Base-by-base conservation (phyloP, 2,329 filamentous ascomycete genomes). In the Penicillium sp. region DNA sequence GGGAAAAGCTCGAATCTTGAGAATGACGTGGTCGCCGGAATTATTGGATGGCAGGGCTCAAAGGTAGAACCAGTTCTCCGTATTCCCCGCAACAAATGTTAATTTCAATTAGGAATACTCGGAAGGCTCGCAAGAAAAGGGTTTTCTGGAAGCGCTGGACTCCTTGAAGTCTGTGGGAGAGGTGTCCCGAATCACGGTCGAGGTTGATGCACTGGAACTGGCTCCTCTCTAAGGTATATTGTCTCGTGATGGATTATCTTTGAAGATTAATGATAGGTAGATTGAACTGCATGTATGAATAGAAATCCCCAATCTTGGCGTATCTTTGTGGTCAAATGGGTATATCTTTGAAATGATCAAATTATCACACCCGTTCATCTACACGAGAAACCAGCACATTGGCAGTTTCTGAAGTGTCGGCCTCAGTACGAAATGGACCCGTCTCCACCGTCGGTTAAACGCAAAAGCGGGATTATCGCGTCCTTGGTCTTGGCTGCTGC, bases 1-100 rank as follows among this genome's bases (percentile, higher is more conserved):
- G 52, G 52, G 5, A 48, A 48, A 9, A 54, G 52, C 28, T 47
- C 41, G 36, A 54, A 51, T 31, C 48, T 51, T 9, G 40, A 50
- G 2, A 40, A 45, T 11, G 30, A 45, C 30, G 16, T 47, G 5
- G 44, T 54, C 25, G 50, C 33, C 7, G 47, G 47, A 5, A 38
- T 49, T 2, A 43, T 49, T 14, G 47, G 39, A n/a, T 49, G 47
- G 47, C 30, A 43, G 3, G 22, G 22, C 7, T 18, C 25, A 2
- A 33, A 39, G 40, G 47, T 49, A 49, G 33, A 35, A 25, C 9
- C 18, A 5, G 11, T 24, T 40, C 5, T n/a, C 20, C 13, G 10
- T 4, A 14, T 24, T 13, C 2, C n/a, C 5, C 14, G 9, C 9
- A 4, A 16, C 5, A 8, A 2, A 35, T 35, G 13, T 7, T 40